Percentiles rank a stretch among this genome's conserved stretches.
phyloP scores from a whole-genome alignment of 495 filamentous ascomycete species.

The Penicillium chermesinum region DNA sequence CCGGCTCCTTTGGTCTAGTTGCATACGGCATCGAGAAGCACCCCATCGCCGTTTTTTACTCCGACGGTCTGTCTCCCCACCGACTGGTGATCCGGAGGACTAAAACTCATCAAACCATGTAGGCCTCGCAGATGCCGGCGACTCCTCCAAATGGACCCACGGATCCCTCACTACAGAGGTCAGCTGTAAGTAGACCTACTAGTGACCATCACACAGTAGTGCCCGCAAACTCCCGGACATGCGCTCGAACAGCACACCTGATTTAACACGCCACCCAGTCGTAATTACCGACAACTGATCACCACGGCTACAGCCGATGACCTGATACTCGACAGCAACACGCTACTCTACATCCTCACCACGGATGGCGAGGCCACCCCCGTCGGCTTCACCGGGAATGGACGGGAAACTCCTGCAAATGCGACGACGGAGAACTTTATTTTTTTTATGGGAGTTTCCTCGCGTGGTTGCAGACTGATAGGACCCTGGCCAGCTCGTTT shows the following conservation, averaged over 20 bases:
- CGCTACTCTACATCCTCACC: conserved; percentile 19
- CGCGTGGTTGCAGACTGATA: conserved; percentile 16
- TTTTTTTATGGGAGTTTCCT: conserved; percentile 20
- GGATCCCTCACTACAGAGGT: conserved; percentile 21
- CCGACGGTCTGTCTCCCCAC: conserved; percentile 12
- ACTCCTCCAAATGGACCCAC: conserved; percentile 17
- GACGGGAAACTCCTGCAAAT: conserved; percentile 8
- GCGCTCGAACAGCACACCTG: too few relatives aligned
- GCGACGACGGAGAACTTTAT: conserved; percentile 9
- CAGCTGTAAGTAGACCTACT: conserved; percentile 13
- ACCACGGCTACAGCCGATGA: conserved; percentile 19
- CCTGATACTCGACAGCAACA: conserved; percentile 16
- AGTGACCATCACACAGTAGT: neutral
- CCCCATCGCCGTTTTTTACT: conserved; percentile 14
- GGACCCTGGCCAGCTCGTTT: conserved; percentile 15
- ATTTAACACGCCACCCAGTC: too few relatives aligned
- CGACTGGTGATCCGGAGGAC: neutral
- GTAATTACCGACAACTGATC: conserved; percentile 6
- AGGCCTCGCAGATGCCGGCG: conserved; percentile 23
- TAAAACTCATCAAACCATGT: neutral
- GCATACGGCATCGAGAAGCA: conserved; percentile 11
- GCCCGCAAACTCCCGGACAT: too few relatives aligned
- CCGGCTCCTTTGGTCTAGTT: conserved; percentile 14
- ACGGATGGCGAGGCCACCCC: conserved; percentile 9
- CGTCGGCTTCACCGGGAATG: conserved; percentile 22